phyloP scores from a whole-genome alignment of 2,329 filamentous ascomycete species.

The Ascochyta rabiei region DNA sequence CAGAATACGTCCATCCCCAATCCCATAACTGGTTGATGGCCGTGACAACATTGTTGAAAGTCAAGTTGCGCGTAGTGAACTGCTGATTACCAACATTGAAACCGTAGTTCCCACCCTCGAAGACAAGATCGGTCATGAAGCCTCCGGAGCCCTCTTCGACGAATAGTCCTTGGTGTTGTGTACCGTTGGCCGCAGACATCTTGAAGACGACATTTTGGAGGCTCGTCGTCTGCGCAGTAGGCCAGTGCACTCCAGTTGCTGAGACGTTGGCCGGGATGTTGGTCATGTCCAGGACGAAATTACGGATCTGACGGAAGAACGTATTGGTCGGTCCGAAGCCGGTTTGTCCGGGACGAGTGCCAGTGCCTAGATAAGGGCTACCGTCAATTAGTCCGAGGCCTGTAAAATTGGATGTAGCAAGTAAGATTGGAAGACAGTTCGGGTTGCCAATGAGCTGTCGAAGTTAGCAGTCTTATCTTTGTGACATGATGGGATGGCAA shows the following conservation, averaged over 20 bases:
- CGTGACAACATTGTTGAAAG: slow-evolving; percentile 58
- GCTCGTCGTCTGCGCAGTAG: slow-evolving; percentile 53
- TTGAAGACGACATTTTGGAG: slow-evolving; percentile 54
- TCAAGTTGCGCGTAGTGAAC: slow-evolving; percentile 64
- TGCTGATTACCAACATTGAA: slow-evolving; percentile 55
- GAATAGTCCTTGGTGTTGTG: slow-evolving; percentile 55
- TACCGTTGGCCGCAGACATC: slow-evolving; percentile 52
- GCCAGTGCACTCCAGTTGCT: slow-evolving; percentile 56
- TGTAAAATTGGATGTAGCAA: slow-evolving; percentile 59
- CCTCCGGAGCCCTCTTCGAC: slow-evolving; percentile 53
- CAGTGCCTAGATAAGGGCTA: slow-evolving; percentile 55
- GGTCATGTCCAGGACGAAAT: slow-evolving; percentile 67
- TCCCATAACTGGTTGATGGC: slow-evolving; percentile 65
- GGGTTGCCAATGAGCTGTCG: slow-evolving; percentile 62
- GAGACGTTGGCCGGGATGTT: slow-evolving; percentile 54
- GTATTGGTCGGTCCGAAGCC: slow-evolving; percentile 62
- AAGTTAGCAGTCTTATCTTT: slow-evolving; percentile 4
- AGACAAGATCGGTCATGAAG: slow-evolving; percentile 54
- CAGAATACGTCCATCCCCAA: slow-evolving; percentile 64
- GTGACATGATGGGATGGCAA: background rate
- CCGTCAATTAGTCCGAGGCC: slow-evolving; percentile 65
- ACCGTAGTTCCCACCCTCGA: slow-evolving; percentile 52
- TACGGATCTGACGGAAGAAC: slow-evolving; percentile 69
- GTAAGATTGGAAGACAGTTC: slow-evolving; percentile 61
- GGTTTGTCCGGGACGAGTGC: slow-evolving; percentile 35